A percentile compares a stretch with the other conserved stretches of the same genome.
These are phyloP conservation scores for Aspergillus ibericus DNA, from an alignment of 2,329 filamentous ascomycete species.

Conservation along the genomic window DNA sequence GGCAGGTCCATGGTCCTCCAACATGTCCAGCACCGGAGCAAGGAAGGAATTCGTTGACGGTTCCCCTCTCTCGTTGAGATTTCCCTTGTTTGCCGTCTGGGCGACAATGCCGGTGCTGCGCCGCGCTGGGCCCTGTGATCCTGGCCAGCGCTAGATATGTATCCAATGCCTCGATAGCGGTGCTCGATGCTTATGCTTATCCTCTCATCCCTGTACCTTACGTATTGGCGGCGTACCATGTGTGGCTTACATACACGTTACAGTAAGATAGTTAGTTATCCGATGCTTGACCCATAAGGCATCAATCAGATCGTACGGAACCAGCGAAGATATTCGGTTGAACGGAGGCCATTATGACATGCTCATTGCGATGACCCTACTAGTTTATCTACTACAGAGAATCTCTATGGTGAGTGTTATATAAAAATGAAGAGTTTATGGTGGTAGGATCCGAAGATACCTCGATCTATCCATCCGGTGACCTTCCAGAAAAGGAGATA, in stretches of 20 bases:
- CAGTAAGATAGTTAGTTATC: not conserved
- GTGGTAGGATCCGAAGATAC: not conserved
- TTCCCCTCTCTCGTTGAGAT: not conserved
- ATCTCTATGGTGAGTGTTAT: not conserved
- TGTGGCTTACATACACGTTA: not conserved
- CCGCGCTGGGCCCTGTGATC: not conserved
- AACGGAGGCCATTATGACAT: not conserved
- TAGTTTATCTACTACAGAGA: too few species aligned
- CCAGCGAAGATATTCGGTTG: not conserved
- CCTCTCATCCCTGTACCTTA: not conserved
- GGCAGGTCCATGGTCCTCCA: not conserved
- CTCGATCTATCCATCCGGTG: not conserved
- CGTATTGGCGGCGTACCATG: not conserved
- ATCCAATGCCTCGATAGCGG: not conserved
- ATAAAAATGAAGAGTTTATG: not conserved
- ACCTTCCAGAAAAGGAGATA: constrained; percentile 4
- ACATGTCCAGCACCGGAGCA: not conserved
- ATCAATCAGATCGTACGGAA: not conserved
- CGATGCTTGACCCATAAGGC: not conserved
- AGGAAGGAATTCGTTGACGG: not conserved
- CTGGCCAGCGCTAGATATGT: not conserved
- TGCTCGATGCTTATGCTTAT: not conserved
- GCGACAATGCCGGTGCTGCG: not conserved
- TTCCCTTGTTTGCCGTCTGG: not conserved
- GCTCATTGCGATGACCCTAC: not conserved